These are phyloP conservation scores for Nemania abortiva DNA, from an alignment of 2,329 filamentous ascomycete genomes.

Conservation along the genomic window DNA sequence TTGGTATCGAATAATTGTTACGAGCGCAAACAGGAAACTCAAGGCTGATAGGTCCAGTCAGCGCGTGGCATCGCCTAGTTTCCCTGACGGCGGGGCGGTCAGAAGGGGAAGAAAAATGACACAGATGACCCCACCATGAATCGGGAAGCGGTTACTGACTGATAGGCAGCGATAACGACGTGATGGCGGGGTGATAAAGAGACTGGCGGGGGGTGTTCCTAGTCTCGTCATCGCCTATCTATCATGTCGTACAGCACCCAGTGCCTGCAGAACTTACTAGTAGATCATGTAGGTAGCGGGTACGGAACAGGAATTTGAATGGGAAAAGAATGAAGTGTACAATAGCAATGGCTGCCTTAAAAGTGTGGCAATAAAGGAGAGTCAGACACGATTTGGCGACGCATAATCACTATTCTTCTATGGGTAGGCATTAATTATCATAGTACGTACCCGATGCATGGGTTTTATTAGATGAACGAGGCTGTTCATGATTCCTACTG, in stretches of 20 bases:
- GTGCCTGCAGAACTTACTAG: too few relatives aligned
- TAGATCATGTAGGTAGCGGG: neutral
- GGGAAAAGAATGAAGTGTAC: neutral
- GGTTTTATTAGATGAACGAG: conserved; percentile 12
- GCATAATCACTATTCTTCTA: neutral
- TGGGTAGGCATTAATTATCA: too few relatives aligned
- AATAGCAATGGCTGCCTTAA: neutral
- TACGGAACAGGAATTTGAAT: neutral
- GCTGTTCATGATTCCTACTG: conserved; percentile 15
- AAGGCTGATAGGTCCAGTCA: neutral
- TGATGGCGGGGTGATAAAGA: conserved; percentile 41
- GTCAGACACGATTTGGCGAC: conserved; percentile 17
- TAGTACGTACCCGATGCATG: conserved; percentile 14
- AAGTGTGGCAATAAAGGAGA: conserved; percentile 1
- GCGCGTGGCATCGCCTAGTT: neutral
- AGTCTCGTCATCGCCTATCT: conserved; percentile 13
- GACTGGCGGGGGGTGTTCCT: conserved; percentile 29
- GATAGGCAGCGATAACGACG: conserved; percentile 36
- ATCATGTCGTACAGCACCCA: neutral
- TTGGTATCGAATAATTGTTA: neutral
- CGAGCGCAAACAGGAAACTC: neutral
- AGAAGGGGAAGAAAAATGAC: conserved; percentile 18
- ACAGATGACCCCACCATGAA: conserved; percentile 34
- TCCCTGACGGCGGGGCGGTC: conserved; percentile 36
- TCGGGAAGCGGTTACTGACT: conserved; percentile 4